Conservation (phyloP, 148 eudicot species). For the Rhododendron kiyosumense region DNA sequence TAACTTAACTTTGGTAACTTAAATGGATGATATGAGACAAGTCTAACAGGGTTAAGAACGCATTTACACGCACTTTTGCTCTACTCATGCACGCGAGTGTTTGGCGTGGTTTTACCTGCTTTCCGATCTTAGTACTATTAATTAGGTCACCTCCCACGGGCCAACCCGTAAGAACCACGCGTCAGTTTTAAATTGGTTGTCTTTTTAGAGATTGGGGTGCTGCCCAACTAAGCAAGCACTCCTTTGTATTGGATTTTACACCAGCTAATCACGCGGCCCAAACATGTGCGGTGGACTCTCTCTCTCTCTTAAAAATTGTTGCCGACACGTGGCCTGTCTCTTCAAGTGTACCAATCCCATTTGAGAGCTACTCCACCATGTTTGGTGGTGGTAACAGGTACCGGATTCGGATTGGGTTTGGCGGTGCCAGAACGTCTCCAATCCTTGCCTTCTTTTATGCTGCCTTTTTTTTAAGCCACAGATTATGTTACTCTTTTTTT, state of each 20-base stretch:
- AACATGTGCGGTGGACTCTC: background rate
- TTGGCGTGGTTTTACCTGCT: background rate
- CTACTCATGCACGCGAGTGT: background rate
- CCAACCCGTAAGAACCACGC: background rate
- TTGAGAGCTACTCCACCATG: background rate
- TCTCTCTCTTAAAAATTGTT: background rate
- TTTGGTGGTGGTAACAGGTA: background rate
- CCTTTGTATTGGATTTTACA: background rate
- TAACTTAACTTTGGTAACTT: accelerated
- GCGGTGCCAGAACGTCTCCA: background rate
- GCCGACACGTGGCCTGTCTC: slow-evolving; percentile 11
- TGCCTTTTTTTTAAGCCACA: too few relatives aligned
- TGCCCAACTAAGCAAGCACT: background rate
- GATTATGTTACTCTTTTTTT: too few relatives aligned
- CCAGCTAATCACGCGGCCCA: slow-evolving; percentile 8
- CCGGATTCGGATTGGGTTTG: background rate
- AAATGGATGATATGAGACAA: accelerated
- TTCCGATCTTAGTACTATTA: background rate
- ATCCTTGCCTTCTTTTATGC: too few relatives aligned
- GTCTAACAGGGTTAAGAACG: too few relatives aligned
- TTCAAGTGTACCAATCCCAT: slow-evolving; percentile 13
- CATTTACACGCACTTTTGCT: too few relatives aligned
- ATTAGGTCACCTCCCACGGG: background rate
- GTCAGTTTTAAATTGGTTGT: background rate
- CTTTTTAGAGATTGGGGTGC: background rate